These are phyloP conservation scores for Orbilia ellipsospora DNA, from an alignment of 2,329 filamentous ascomycete species.

Conservation along the genomic window DNA sequence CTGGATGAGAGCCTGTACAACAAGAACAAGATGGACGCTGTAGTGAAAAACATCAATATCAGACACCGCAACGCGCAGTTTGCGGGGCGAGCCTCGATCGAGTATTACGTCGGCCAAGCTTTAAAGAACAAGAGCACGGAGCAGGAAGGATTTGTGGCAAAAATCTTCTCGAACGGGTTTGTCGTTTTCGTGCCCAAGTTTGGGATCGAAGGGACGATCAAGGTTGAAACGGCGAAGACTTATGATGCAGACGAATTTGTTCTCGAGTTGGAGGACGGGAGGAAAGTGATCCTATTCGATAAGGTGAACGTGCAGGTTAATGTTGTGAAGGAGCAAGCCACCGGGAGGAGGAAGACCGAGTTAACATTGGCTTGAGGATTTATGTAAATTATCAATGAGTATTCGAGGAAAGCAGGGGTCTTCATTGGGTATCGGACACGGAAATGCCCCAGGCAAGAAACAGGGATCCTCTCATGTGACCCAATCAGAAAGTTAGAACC, in stretches of 20 bases:
- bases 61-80: constrained; percentile 97
- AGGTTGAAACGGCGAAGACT: constrained; percentile 78
- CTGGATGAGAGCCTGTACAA: constrained; percentile 84
- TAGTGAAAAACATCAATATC: constrained; percentile 98
- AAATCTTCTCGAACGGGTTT: constrained; percentile 95
- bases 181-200: constrained; percentile 96
- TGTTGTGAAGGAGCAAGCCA: constrained; percentile 92
- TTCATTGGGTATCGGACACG: background rate
- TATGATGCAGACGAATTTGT: constrained; percentile 90
- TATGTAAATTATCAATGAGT: constrained; percentile 21
- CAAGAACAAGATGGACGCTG: constrained; percentile 84
- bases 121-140: constrained; percentile 80
- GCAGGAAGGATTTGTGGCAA: constrained; percentile 96
- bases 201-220: constrained; percentile 91
- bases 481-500: too few relatives aligned
- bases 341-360: constrained; percentile 93
- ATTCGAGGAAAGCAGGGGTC: constrained; percentile 1
- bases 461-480: too few relatives aligned
- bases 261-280: constrained; percentile 65
- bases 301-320: constrained; percentile 89
- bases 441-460: background rate
- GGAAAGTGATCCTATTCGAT: constrained; percentile 84
- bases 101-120: constrained; percentile 97
- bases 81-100: constrained; percentile 90
- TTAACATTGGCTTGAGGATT: constrained; percentile 70